Conservation (phyloP, 2,329 filamentous ascomycete genomes). For the Xylaria sp. region DNA sequence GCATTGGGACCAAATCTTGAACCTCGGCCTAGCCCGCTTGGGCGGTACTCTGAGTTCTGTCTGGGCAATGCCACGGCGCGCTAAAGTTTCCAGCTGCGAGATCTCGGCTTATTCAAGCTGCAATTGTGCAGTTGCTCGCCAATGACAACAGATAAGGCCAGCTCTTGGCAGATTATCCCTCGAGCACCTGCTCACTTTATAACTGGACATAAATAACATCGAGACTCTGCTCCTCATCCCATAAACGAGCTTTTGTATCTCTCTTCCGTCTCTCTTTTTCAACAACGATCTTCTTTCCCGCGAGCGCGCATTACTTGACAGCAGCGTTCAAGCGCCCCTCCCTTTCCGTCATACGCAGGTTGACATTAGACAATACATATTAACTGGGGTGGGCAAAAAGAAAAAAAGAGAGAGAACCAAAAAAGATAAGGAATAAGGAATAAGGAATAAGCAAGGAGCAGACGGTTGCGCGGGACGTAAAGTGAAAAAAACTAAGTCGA, state of each 20-base stretch:
- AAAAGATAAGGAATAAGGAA: neutral
- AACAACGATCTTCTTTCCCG: neutral
- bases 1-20: neutral
- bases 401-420: neutral
- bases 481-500: neutral
- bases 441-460: neutral
- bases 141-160: neutral
- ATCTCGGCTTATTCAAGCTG: slow-evolving; percentile 9
- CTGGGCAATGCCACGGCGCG: slow-evolving; percentile 14
- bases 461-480: neutral
- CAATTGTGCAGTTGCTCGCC: slow-evolving; percentile 8
- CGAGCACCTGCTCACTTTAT: neutral
- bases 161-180: neutral
- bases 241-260: neutral
- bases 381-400: neutral
- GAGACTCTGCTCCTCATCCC: neutral
- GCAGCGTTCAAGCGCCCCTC: neutral
- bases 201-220: neutral
- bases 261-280: neutral
- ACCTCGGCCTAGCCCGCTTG: slow-evolving; percentile 24
- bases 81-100: slow-evolving; percentile 9
- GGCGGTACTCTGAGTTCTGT: no score
- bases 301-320: neutral
- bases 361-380: neutral
- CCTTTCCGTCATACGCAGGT: neutral